Evolutionary conservation across 495 filamentous ascomycete genomes (phyloP).

Genomic region (Bryoglossum gracile): DNA sequence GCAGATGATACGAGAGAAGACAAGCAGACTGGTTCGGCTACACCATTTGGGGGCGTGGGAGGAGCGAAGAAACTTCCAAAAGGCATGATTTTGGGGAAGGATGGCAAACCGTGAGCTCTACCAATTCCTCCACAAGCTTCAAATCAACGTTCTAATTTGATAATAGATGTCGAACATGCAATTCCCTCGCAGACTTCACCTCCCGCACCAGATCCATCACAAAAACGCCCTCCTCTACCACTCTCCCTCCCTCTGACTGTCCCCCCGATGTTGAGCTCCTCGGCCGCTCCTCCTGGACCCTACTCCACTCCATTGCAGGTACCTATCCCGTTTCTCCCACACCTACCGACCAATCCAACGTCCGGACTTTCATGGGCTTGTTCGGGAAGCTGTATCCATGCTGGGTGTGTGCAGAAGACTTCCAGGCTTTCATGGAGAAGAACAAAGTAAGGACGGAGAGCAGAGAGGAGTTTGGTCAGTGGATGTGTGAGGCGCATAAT

Average conservation of each 20-base stretch:
- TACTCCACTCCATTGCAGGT: conserved; percentile 85
- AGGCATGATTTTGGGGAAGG: conserved; percentile 78
- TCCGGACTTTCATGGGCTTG: conserved; percentile 65
- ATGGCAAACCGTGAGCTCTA: conserved; percentile 84
- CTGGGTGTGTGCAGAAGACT: conserved; percentile 91
- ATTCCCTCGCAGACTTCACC: conserved; percentile 61
- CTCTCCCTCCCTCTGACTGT: conserved; percentile 44
- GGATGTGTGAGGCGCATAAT: conserved; percentile 98
- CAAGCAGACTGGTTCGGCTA: not conserved
- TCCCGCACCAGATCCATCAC: conserved; percentile 36
- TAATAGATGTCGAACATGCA: conserved; percentile 84
- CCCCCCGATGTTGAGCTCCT: conserved; percentile 79
- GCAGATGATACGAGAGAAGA: conserved; percentile 22
- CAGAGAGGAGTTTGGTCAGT: conserved; percentile 71
- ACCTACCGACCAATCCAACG: conserved; percentile 59
- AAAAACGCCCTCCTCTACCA: conserved; percentile 25
- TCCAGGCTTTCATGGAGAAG: conserved; percentile 70
- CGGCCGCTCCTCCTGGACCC: conserved; percentile 83
- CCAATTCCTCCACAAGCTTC: conserved; percentile 1
- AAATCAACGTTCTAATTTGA: not conserved
- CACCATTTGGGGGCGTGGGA: conserved; percentile 8
- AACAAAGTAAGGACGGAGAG: conserved; percentile 62
- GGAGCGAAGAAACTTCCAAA: conserved; percentile 50
- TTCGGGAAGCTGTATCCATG: conserved; percentile 89
- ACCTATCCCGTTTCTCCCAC: conserved; percentile 68